phyloP scores from a whole-genome alignment of 306 rosid genomes.

The Trichosanthes cucumerina region DNA sequence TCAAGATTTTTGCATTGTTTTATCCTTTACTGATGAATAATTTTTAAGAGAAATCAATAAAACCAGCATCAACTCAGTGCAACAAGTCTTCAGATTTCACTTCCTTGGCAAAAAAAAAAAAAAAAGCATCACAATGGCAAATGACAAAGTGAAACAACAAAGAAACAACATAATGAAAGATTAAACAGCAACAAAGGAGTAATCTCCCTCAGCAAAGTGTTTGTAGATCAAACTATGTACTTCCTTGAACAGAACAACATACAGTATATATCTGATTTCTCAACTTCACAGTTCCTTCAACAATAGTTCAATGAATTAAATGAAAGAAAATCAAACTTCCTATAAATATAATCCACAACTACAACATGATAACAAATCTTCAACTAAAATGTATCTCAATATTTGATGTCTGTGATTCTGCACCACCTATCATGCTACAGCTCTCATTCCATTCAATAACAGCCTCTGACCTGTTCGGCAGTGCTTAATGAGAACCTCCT shows the following conservation, averaged over 20 bases:
- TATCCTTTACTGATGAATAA: not conserved
- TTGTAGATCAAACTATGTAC: not conserved
- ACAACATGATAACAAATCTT: not conserved
- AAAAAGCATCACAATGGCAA: not conserved
- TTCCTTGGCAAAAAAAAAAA: no score
- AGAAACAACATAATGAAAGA: not conserved
- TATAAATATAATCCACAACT: not conserved
- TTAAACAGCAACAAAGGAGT: not conserved
- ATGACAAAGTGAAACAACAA: not conserved
- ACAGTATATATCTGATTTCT: not conserved
- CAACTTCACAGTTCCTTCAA: not conserved
- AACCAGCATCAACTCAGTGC: not conserved
- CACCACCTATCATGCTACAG: slow-evolving; percentile 44
- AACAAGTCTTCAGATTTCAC: no score
- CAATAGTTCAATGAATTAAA: slow-evolving; percentile 2
- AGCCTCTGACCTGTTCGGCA: not conserved
- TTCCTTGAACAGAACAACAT: not conserved
- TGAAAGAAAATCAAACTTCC: not conserved
- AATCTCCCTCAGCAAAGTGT: not conserved
- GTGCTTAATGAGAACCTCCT: not conserved
- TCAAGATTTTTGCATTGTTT: not conserved
- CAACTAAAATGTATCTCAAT: not conserved
- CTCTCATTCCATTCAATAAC: slow-evolving; percentile 15
- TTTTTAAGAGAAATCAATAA: not conserved
- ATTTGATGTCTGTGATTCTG: slow-evolving; percentile 34